Base-by-base conservation (phyloP, 129 eudicot species). In the Chrysanthemum seticuspe region DNA sequence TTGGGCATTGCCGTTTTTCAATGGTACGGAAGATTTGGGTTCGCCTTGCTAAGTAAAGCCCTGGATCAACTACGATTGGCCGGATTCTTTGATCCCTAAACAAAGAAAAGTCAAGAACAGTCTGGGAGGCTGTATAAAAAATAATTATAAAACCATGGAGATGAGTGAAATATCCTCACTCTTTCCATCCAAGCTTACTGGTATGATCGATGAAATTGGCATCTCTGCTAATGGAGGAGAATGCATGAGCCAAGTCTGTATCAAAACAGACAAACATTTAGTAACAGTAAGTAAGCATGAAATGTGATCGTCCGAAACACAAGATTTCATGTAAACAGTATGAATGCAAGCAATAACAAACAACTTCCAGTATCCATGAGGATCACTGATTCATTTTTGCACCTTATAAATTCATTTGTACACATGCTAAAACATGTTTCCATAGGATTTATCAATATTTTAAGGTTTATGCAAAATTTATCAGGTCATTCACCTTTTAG, bases 171-270 rank as follows among this genome's bases (percentile, higher is more conserved):
- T 25, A 74, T 79, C 79, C 97, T 57, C 87, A 95, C 99, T 90
- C 96, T 88, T 91, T 95, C 94, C 93, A 95, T 76, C 94, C 97
- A 63, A 95, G 99, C 71, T 95, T 97, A 83, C 97, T 86, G 61
- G 97, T 85, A 85, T 95, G 97, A 74, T 95, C 99, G 10, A 95
- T 86, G 79, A 95, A 95, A 86, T 91, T 95, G 76, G 88, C 74
- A 66, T 91, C 95, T 83, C 97, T 83, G 66, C 83, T 81, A 50
- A 95, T 80, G 15, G 95, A 77, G 52, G 97, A 95, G 87, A 95
- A 91, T 54, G 88, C 97, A 77, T 88, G 97, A 68, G 99, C 89
- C 75, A 95, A 76, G 63, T 90, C 99, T 95, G 97, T 62, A 73
- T 31, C 72, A 89, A 53, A 66, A 78, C 19, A 73, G 8, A 79